Evolutionary conservation across 192 early-diverging fungal species (phyloP), one percentile per base, ranked within the genome.

Genomic region (Backusella macrospora): DNA sequence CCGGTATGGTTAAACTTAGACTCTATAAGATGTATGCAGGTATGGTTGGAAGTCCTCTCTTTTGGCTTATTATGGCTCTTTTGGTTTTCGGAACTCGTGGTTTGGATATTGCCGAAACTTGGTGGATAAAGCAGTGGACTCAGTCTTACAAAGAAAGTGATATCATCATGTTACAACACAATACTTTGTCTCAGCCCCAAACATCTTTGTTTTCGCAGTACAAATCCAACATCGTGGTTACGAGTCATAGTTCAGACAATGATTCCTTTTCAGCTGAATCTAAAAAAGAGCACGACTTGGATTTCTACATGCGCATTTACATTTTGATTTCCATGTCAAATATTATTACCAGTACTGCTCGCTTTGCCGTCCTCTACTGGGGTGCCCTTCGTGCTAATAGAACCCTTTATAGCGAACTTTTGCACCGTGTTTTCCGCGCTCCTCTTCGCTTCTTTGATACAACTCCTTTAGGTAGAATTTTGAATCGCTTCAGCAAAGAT

Each of bases 361-460:
- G 49, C 85, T 77, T 70, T 5, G 69, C 84, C n/a, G 76, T 84
- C 37, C 74, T 86, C 7, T 82, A 82, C 34, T 71, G 46, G 44
- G 88, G 84, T 8, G 72, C 83, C 12, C 62, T 92, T 13, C 62
- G 78, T n/a, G 91, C 91, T 12, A 85, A 83, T 4, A 79, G 82
- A 14, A 59, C 48, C 8, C 70, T 92, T 26, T 90, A 91, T 76
- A 75, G 75, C 5, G 85, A 82, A 55, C 75, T 91, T 44, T 79
- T 92, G 39, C 63, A 77, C 4, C 38, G 80, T 2, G 85, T 92
- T 14, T 78, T 90, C 13, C 86, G 85, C 6, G 89, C 93, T 4
- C 88, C 90, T 47, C 85, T 95, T 16, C 84, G 89, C 1, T 96
- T 95, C 84, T 96, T 93, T 77, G 84, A 95, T 66, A 88, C 88